Conservation (phyloP, 2,329 filamentous ascomycete genomes). For the Pseudogymnoascus sp. region DNA sequence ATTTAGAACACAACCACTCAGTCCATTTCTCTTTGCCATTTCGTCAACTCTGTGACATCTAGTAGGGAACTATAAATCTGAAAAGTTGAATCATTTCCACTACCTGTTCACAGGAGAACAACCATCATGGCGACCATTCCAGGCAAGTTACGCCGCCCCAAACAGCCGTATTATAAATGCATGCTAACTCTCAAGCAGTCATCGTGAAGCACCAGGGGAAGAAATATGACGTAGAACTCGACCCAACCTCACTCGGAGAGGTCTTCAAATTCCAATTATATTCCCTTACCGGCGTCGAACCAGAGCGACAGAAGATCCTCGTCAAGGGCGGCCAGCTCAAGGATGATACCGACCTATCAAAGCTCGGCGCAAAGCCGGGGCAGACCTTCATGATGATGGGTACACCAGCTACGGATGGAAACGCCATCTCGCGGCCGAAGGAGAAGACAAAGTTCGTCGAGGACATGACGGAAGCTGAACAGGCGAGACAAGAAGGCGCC, state of each 20-base stretch:
- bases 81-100: neutral
- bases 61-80: neutral
- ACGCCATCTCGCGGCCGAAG: conserved; percentile 61
- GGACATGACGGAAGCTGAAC: conserved; percentile 95
- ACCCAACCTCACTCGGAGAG: conserved; percentile 75
- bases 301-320: conserved; percentile 90
- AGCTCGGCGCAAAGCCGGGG: conserved; percentile 75
- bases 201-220: conserved; percentile 93
- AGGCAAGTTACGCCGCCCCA: conserved; percentile 20
- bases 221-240: conserved; percentile 89
- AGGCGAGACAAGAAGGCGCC: conserved; percentile 73
- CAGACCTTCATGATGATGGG: conserved; percentile 97
- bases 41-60: neutral
- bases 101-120: neutral
- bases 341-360: conserved; percentile 82
- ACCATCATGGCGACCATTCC: conserved; percentile 29
- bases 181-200: conserved; percentile 46
- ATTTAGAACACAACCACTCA: conserved; percentile 3
- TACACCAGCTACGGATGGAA: conserved; percentile 63
- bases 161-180: neutral
- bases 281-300: conserved; percentile 91
- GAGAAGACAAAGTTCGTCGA: conserved; percentile 84
- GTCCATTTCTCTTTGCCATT: neutral
- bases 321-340: conserved; percentile 93
- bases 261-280: conserved; percentile 94